Base-by-base conservation (phyloP, 805 yeast genomes). In the Suhomyces kilbournensis region DNA sequence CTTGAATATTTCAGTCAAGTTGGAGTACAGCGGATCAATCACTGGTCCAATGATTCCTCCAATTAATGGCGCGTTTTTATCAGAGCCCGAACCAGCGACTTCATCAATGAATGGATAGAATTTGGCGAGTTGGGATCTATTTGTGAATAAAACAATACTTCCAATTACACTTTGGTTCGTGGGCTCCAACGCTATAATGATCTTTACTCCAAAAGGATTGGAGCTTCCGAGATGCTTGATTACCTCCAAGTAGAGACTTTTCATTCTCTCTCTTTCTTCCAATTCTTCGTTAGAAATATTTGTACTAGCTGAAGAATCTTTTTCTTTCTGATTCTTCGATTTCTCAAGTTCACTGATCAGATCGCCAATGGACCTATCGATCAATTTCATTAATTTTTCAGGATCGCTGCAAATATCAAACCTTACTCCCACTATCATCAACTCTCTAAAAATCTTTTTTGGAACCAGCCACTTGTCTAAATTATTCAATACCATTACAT, bases 371-470 rank as follows among this genome's bases (percentile, higher is more conserved):
- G 64, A 54, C 19, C 65, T 56, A 32, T 66, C 60, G 5, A 80
- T 66, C n/a, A 80, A 61, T n/a, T 67, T 64, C 56, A 75, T 61
- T 42, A 81, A 65, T 55, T 77, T 75, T 3, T 67, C 65, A 10
- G 75, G 64, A 52, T 77, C 72, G 53, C 66, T 70, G 58, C 83
- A 77, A n/a, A 82, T 71, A 58, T 81, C 84, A 63, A 83, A 82
- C 55, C 81, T 67, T 12, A 82, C 78, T 2, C 85, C 85, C 39
- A 81, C 80, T 51, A 81, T 78, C 69, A 78, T 80, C 55, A 83
- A 70, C 55, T 80, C 84, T 48, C 78, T 67, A 42, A 81, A 79
- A 6, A 82, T 74, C 56, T 80, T 80, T 52, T 78, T 74, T 2
- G 85, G 79, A 4, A 83, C 82, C 54, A 64, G 71, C 86, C 86